Base-by-base conservation (phyloP, 23 red algal genomes). In the Gracilaria gracilis region DNA sequence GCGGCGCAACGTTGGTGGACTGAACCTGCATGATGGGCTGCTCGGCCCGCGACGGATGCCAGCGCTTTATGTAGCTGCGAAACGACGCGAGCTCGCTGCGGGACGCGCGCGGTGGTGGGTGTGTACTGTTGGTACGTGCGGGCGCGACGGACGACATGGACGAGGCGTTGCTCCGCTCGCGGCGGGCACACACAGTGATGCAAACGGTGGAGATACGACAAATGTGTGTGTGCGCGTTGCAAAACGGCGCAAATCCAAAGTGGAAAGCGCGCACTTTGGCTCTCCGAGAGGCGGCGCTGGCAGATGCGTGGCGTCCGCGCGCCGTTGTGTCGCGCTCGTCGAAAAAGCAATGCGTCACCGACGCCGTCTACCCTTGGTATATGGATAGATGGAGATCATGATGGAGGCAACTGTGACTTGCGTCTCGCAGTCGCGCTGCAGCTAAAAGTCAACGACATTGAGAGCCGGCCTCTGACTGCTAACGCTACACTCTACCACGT, bases 291-390 rank as follows among this genome's bases (percentile, higher is more conserved):
- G 32, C 64, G 64, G 1, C 64, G 64, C 64, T 31, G 59, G 64
- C 61, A 65, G 13, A 69, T 34, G 64, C 64, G 64, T 36, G 64
- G 64, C 64, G 31, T 32, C 2, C 31, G 64, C 1, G 64, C 64
- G 32, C 27, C 64, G 64, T 69, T 69, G 64, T 69, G 64, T 69
- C 64, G 28, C 59, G 59, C 32, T 69, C 64, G 64, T 69, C 64
- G 64, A 69, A 69, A 69, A 1, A 46, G 64, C 64, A 7, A 38
- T 5, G 59, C n/a, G 59, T 9, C 51, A 20, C 17, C 59, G 24
- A 1, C 25, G 59, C 59, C 19, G 19, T 32, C 59, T 19, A 64
- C 57, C n/a, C n/a, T n/a, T n/a, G n/a, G n/a, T n/a, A n/a, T n/a
- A n/a, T n/a, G n/a, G n/a, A n/a, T n/a, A n/a, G n/a, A n/a, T n/a